These are phyloP conservation scores for Hypoxylon perforatum DNA, from an alignment of 495 filamentous ascomycete species.

Conservation along the genomic window DNA sequence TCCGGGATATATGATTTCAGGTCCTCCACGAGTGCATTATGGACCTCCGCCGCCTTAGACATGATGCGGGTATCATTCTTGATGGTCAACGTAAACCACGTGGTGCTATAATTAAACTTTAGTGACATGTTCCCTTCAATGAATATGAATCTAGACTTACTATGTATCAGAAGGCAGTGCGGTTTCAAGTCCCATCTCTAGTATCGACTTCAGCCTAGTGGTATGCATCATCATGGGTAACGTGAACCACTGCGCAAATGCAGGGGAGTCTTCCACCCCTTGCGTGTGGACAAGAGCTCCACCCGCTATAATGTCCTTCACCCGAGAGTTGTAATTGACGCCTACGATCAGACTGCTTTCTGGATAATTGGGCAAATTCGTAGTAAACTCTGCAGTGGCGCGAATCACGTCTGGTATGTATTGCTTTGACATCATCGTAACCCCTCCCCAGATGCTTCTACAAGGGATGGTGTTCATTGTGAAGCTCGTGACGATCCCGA, in stretches of 20 bases:
- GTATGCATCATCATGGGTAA: constrained; percentile 34
- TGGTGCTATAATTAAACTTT: constrained; percentile 25
- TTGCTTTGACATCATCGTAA: not conserved
- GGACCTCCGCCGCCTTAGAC: constrained; percentile 30
- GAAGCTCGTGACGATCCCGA: constrained; percentile 64
- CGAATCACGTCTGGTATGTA: not conserved
- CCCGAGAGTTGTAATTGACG: not conserved
- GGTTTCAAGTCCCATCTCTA: constrained; percentile 23
- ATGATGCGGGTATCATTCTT: constrained; percentile 44
- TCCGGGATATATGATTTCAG: constrained; percentile 31
- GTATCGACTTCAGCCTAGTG: constrained; percentile 32
- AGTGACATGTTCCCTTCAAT: not conserved
- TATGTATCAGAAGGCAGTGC: constrained; percentile 2
- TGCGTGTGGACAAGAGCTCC: not conserved
- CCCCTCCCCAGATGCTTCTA: not conserved
- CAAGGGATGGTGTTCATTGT: not conserved
- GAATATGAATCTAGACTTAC: constrained; percentile 21
- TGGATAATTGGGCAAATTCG: not conserved
- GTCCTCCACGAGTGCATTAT: constrained; percentile 36
- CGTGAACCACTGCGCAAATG: not conserved
- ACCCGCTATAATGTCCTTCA: not conserved
- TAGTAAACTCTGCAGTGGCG: not conserved
- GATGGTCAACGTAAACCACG: constrained; percentile 45
- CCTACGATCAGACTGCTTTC: not conserved
- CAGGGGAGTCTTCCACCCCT: not conserved